Base-by-base conservation (phyloP, 148 eudicot genomes). In the Fagopyrum homotropicum region DNA sequence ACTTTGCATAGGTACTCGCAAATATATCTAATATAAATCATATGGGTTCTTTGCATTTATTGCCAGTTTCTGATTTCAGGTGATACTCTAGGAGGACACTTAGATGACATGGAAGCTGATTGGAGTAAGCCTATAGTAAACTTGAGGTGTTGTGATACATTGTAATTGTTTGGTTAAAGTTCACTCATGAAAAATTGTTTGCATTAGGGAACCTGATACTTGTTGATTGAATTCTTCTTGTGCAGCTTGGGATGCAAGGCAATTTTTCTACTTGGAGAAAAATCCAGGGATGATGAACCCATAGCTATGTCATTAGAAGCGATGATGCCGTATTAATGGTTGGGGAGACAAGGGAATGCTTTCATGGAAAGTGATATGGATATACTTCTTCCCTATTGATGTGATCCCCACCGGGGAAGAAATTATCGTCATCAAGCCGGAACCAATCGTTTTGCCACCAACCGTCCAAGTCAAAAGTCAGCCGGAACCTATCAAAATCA, bases 101-200 rank as follows among this genome's bases (percentile, higher is more conserved):
- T 94, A 15, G 98, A 94, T 77, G 96, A 94, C 84, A 94, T 94
- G 98, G 98, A 94, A 83, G 85, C 80, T 57, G 97, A 94, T 79
- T 94, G 97, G 97, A 91, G 89, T 75, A 94, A 87, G 78, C 97
- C 98, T n/a, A n/a, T n/a, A n/a, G n/a, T n/a, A n/a, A n/a, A n/a
- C n/a, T n/a, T n/a, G n/a, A n/a, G n/a, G n/a, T n/a, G n/a, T n/a
- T n/a, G n/a, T n/a, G n/a, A n/a, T n/a, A n/a, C n/a, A n/a, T n/a
- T n/a, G n/a, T n/a, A n/a, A n/a, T n/a, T n/a, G n/a, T n/a, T n/a
- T n/a, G n/a, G n/a, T n/a, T n/a, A n/a, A n/a, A n/a, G n/a, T n/a
- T n/a, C n/a, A n/a, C n/a, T n/a, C n/a, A n/a, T n/a, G n/a, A n/a
- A n/a, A n/a, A n/a, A n/a, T n/a, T 30, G 44, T 11, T 35, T 35